phyloP scores from a whole-genome alignment of 805 yeast genomes.

The Saccharomyces paradoxus region DNA sequence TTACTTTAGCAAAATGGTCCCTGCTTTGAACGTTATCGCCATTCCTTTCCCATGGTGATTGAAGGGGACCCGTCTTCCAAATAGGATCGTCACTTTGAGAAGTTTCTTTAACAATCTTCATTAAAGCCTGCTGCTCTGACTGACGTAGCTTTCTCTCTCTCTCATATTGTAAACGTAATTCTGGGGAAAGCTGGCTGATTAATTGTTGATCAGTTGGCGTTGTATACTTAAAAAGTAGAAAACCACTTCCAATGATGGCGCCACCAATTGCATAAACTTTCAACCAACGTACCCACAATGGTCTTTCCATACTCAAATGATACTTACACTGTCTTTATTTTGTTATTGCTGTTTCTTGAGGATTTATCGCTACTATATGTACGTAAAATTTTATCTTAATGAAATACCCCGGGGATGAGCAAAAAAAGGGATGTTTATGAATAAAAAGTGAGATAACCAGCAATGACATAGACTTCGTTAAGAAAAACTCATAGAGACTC shows the following conservation, averaged over 20 bases:
- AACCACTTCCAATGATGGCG: conserved; percentile 67
- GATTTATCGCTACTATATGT: background rate
- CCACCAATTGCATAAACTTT: conserved; percentile 52
- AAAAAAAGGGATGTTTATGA: background rate
- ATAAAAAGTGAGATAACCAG: background rate
- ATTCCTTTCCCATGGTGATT: conserved; percentile 54
- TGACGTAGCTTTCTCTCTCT: conserved; percentile 52
- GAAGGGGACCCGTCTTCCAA: conserved; percentile 70
- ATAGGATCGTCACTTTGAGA: conserved; percentile 66
- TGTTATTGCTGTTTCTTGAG: background rate
- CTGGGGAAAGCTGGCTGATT: conserved; percentile 70
- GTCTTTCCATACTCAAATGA: conserved; percentile 26
- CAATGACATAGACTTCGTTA: too few species aligned
- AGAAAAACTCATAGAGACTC: background rate
- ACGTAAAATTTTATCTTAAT: background rate
- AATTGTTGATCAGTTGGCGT: conserved; percentile 83
- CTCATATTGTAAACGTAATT: conserved; percentile 68
- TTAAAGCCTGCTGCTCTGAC: conserved; percentile 60
- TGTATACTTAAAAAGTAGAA: conserved; percentile 57
- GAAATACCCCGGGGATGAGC: background rate
- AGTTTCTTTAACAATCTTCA: conserved; percentile 57
- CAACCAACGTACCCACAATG: conserved; percentile 53
- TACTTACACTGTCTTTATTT: background rate
- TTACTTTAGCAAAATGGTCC: conserved; percentile 35
- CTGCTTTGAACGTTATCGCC: conserved; percentile 32